phyloP scores from a whole-genome alignment of 1,139 yeast species.

The Magnusiomyces ingens region DNA sequence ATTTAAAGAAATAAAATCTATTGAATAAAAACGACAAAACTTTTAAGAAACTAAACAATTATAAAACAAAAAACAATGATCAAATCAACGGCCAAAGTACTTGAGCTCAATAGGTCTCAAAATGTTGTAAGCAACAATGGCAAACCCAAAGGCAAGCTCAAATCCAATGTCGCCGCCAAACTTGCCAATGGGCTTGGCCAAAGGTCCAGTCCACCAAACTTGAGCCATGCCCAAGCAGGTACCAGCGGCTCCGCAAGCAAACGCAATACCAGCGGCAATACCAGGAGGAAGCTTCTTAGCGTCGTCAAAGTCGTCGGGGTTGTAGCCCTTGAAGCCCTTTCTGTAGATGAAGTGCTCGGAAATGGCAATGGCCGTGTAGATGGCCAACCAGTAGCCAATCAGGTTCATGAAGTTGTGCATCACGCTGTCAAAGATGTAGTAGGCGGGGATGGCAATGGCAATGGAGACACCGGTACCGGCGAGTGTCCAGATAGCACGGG shows the following conservation, averaged over 20 bases:
- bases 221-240: slow-evolving; percentile 82
- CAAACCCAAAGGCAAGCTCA: slow-evolving; percentile 65
- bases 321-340: slow-evolving; percentile 51
- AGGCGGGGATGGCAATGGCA: slow-evolving; percentile 85
- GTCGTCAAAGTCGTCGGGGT: slow-evolving; percentile 55
- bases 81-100: slow-evolving; percentile 18
- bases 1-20: no score
- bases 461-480: slow-evolving; percentile 68
- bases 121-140: slow-evolving; percentile 56
- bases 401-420: slow-evolving; percentile 84
- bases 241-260: slow-evolving; percentile 80
- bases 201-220: slow-evolving; percentile 70
- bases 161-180: slow-evolving; percentile 85
- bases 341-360: slow-evolving; percentile 75
- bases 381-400: slow-evolving; percentile 85
- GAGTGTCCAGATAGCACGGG: slow-evolving; percentile 77
- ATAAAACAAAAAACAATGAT: no score
- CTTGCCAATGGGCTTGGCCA: slow-evolving; percentile 56
- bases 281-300: slow-evolving; percentile 62
- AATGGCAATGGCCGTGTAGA: slow-evolving; percentile 63
- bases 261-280: slow-evolving; percentile 66
- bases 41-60: no score
- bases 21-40: no score
- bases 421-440: slow-evolving; percentile 61
- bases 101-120: slow-evolving; percentile 57